Percentiles rank a stretch among this genome's conserved stretches.
Evolutionary conservation across 1,284 basidiomycete genomes (phyloP).

Genomic region (Kalmanozyma brasiliensis): DNA sequence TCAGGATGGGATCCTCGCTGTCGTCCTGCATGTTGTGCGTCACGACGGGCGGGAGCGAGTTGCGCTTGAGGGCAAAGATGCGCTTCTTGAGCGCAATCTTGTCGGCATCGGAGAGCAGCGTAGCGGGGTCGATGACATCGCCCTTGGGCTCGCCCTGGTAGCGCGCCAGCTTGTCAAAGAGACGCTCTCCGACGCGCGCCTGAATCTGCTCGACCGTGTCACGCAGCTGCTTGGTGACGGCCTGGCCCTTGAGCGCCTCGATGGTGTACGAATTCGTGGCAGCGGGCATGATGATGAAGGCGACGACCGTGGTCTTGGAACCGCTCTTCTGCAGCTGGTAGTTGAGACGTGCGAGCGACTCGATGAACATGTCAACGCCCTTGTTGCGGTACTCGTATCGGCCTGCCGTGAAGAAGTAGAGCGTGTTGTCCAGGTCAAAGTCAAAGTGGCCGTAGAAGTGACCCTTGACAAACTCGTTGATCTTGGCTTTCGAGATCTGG

Average conservation of each 20-base stretch:
- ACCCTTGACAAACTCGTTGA: constrained; percentile 95
- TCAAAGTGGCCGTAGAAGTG: constrained; percentile 98
- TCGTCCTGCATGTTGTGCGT: constrained; percentile 99
- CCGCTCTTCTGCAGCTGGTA: constrained; percentile 83
- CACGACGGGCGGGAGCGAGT: constrained; percentile 88
- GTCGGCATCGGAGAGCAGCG: constrained; percentile 88
- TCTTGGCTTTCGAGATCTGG: constrained; percentile 90
- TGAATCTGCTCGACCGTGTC: constrained; percentile 94
- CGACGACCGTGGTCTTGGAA: constrained; percentile 86
- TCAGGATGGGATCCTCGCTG: constrained; percentile 87
- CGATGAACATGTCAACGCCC: constrained; percentile 99
- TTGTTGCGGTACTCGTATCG: constrained; percentile 99
- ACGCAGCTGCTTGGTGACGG: constrained; percentile 92
- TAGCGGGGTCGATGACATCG: constrained; percentile 59
- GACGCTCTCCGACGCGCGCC: constrained; percentile 85
- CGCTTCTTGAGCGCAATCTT: constrained; percentile 94
- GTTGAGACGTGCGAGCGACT: constrained; percentile 83
- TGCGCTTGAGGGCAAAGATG: constrained; percentile 93
- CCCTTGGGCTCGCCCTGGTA: constrained; percentile 75
- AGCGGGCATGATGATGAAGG: constrained; percentile 99
- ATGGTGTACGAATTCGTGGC: constrained; percentile 95
- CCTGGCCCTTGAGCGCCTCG: constrained; percentile 97
- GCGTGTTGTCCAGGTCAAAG: constrained; percentile 92
- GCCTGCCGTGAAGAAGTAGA: constrained; percentile 99
- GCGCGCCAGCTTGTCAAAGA: constrained; percentile 92